Evolutionary conservation across 768 basidiomycete genomes (phyloP).

Genomic region (Tulasnella calospora): DNA sequence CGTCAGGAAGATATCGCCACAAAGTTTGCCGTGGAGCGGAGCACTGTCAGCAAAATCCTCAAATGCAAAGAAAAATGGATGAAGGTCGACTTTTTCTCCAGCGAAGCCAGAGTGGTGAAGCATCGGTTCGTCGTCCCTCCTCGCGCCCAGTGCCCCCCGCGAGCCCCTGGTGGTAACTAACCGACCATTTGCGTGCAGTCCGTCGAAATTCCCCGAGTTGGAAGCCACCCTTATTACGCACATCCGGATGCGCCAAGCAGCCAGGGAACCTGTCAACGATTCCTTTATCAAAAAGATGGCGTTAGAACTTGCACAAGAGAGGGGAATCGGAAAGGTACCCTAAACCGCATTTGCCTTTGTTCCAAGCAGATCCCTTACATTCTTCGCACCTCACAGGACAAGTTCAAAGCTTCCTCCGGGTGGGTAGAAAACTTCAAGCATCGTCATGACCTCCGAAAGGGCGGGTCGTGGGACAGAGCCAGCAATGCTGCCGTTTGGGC

Average conservation of each 20-base stretch:
- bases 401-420: conserved; percentile 87
- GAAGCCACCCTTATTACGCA: conserved; percentile 66
- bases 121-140: conserved; percentile 50
- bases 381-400: conserved; percentile 41
- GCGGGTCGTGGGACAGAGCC: conserved; percentile 33
- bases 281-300: conserved; percentile 60
- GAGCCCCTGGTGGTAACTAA: not conserved
- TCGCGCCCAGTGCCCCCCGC: conserved; percentile 15
- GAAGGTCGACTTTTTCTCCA: conserved; percentile 46
- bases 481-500: not conserved
- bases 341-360: conserved; percentile 7
- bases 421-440: conserved; percentile 93
- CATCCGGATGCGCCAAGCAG: conserved; percentile 44
- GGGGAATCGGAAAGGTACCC: conserved; percentile 45
- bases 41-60: conserved; percentile 90
- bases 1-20: conserved; percentile 82
- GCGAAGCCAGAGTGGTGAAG: conserved; percentile 57
- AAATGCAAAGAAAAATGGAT: conserved; percentile 83
- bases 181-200: conserved; percentile 41
- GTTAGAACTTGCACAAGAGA: conserved; percentile 54
- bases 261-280: conserved; percentile 52
- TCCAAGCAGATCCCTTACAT: not conserved
- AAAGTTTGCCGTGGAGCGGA: conserved; percentile 74
- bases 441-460: conserved; percentile 68
- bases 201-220: conserved; percentile 75